A percentile compares a stretch with the other conserved stretches of the same genome.
Evolutionary conservation across 2,329 filamentous ascomycete genomes (phyloP).

Genomic region (Capronia americana): DNA sequence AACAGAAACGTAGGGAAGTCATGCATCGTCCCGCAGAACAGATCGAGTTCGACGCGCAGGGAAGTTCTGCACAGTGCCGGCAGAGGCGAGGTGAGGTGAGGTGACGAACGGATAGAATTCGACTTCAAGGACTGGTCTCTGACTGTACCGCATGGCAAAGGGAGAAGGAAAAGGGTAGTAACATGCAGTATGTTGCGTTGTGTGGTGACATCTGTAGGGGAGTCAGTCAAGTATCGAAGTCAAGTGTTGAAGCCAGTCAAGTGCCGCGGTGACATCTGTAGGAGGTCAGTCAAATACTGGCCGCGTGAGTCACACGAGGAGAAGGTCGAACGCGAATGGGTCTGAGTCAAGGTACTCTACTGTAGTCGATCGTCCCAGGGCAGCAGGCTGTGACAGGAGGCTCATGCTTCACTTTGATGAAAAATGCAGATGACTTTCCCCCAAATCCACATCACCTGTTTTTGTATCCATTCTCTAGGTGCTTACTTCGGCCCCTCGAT

Average conservation of each 20-base stretch:
- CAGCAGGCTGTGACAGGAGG: not conserved
- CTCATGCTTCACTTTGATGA: not conserved
- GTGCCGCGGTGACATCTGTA: not conserved
- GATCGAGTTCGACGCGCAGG: too few relatives aligned
- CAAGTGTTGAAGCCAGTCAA: too few relatives aligned
- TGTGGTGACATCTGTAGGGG: too few relatives aligned
- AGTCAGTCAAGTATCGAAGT: too few relatives aligned
- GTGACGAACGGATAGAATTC: not conserved
- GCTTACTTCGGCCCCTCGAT: conserved; percentile 47
- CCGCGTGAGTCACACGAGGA: not conserved
- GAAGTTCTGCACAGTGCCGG: not conserved
- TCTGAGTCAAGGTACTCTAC: not conserved
- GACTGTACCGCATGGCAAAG: not conserved
- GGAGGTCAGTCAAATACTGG: not conserved
- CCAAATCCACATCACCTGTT: not conserved
- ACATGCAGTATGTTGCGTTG: too few relatives aligned
- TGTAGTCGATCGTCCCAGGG: not conserved
- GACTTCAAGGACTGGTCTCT: not conserved
- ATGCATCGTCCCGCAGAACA: too few relatives aligned
- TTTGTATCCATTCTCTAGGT: not conserved
- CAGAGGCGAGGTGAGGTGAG: not conserved
- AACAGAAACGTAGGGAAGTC: not conserved
- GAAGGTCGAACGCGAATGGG: not conserved
- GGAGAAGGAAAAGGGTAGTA: too few relatives aligned
- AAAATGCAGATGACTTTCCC: not conserved